Conservation (phyloP, 768 basidiomycete species). For the Leucosporidium scottii region DNA sequence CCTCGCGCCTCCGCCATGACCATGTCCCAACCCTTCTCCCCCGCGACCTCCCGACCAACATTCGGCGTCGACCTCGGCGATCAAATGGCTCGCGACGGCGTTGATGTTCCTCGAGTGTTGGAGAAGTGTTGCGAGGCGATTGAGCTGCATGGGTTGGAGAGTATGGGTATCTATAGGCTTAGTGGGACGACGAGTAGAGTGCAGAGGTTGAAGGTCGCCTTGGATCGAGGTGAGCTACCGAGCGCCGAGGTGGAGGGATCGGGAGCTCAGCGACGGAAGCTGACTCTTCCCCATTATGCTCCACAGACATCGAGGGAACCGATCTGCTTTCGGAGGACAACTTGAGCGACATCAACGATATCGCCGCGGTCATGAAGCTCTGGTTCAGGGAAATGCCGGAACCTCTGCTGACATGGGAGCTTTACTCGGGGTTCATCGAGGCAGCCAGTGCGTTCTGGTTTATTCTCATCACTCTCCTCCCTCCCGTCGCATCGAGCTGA, state of each 20-base stretch:
- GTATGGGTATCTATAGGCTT: conserved; percentile 86
- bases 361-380: conserved; percentile 86
- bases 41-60: conserved; percentile 50
- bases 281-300: background rate
- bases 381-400: conserved; percentile 96
- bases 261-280: background rate
- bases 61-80: conserved; percentile 89
- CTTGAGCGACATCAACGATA: conserved; percentile 89
- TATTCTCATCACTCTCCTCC: background rate
- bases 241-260: too few relatives aligned
- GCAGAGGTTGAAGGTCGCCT: conserved; percentile 64
- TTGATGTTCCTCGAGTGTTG: conserved; percentile 80
- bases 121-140: conserved; percentile 85
- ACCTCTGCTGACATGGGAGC: conserved; percentile 70
- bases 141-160: conserved; percentile 74
- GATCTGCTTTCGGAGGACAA: conserved; percentile 84
- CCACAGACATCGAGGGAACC: conserved; percentile 70
- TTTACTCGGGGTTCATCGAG: conserved; percentile 90
- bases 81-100: conserved; percentile 84
- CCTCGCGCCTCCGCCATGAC: conserved; percentile 27
- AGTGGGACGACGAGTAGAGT: conserved; percentile 87
- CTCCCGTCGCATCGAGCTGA: background rate
- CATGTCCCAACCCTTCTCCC: conserved; percentile 11
- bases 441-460: conserved; percentile 67
- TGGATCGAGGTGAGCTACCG: conserved; percentile 68